Conservation (phyloP, 768 basidiomycete genomes). For the Amanita jacksonii region DNA sequence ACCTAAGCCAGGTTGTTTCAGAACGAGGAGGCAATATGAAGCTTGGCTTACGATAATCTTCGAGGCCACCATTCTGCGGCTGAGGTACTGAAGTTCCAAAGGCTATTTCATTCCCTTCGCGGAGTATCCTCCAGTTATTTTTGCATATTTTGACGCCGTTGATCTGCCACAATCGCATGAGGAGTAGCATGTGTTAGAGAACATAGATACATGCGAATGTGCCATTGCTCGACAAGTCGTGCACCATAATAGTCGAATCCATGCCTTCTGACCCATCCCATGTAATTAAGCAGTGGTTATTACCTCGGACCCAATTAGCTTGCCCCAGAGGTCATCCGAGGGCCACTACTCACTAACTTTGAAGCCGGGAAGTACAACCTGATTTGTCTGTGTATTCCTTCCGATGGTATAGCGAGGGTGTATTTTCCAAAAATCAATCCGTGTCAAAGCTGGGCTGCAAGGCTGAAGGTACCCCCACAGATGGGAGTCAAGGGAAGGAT, state of each 20-base stretch:
- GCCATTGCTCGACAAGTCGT: slow-evolving; percentile 62
- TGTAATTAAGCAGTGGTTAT: slow-evolving; percentile 43
- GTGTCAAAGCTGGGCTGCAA: slow-evolving; percentile 38
- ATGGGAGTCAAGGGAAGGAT: slow-evolving; percentile 24
- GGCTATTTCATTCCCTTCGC: slow-evolving; percentile 79
- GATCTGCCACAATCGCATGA: slow-evolving; percentile 33
- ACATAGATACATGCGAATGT: slow-evolving; percentile 47
- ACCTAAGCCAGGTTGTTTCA: slow-evolving; percentile 27
- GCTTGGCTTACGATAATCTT: slow-evolving; percentile 63
- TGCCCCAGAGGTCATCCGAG: slow-evolving; percentile 3
- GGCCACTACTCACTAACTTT: slow-evolving; percentile 56
- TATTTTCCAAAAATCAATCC: slow-evolving; percentile 55
- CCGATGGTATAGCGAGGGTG: slow-evolving; percentile 44
- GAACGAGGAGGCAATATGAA: background rate
- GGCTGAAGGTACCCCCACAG: slow-evolving; percentile 72
- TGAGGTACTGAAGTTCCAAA: slow-evolving; percentile 57
- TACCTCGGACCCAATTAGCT: slow-evolving; percentile 28
- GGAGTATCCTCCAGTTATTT: slow-evolving; percentile 43
- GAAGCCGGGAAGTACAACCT: slow-evolving; percentile 52
- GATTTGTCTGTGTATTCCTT: slow-evolving; percentile 37
- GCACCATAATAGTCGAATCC: slow-evolving; percentile 36
- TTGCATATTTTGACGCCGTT: slow-evolving; percentile 58
- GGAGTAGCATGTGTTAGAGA: background rate
- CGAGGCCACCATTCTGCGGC: slow-evolving; percentile 32
- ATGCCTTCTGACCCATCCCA: slow-evolving; percentile 47